phyloP scores from a whole-genome alignment of 2,329 filamentous ascomycete species.

The Byssothecium circinans region DNA sequence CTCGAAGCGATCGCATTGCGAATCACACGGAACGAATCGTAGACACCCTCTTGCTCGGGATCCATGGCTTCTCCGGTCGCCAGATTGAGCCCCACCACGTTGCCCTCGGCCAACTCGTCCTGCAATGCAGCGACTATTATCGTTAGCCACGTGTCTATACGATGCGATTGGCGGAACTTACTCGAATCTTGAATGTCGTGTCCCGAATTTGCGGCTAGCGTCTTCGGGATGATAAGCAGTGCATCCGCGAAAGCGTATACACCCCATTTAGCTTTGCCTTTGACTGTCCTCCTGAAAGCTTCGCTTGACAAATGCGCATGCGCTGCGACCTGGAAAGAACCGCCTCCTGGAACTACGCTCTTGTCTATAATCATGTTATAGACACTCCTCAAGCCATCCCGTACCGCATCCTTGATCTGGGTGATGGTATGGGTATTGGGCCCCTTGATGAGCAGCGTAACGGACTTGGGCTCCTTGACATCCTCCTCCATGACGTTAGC shows the following conservation, averaged over 20 bases:
- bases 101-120: constrained; percentile 82
- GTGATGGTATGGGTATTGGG: constrained; percentile 96
- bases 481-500: constrained; percentile 64
- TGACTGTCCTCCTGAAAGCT: constrained; percentile 83
- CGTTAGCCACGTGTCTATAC: constrained; percentile 14
- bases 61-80: constrained; percentile 92
- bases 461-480: constrained; percentile 97
- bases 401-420: constrained; percentile 94
- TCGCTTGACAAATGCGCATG: constrained; percentile 85
- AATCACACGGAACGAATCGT: constrained; percentile 92
- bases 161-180: constrained; percentile 52
- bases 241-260: constrained; percentile 95
- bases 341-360: constrained; percentile 90
- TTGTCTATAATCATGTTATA: constrained; percentile 99
- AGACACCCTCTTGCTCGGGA: constrained; percentile 87
- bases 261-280: constrained; percentile 97
- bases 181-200: constrained; percentile 95
- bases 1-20: constrained; percentile 93
- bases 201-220: constrained; percentile 90
- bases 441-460: constrained; percentile 96
- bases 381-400: constrained; percentile 91
- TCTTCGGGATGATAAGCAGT: constrained; percentile 94
- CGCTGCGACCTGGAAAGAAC: constrained; percentile 94
- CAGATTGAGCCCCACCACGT: constrained; percentile 83
- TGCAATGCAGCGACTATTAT: constrained; percentile 76